Conservation (phyloP, 352 stramenopile species). For the Aphanomyces astaci region DNA sequence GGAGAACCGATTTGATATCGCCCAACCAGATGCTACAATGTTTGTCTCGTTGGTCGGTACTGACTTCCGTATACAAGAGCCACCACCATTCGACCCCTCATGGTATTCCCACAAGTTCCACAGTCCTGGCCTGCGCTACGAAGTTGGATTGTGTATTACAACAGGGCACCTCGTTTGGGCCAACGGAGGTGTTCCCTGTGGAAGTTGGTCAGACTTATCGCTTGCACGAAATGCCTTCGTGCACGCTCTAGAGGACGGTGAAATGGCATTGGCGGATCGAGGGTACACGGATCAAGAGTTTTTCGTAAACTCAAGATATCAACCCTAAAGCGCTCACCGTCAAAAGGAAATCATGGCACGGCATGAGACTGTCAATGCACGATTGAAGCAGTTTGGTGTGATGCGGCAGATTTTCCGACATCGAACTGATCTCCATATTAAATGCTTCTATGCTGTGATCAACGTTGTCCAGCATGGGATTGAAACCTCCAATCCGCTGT, state of each 20-base stretch:
- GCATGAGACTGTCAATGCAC: not conserved
- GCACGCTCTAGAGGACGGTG: not conserved
- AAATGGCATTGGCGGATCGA: not conserved
- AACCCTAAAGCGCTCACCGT: not conserved
- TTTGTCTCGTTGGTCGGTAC: not conserved
- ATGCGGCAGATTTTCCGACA: not conserved
- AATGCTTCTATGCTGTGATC: not conserved
- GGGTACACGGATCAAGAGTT: not conserved
- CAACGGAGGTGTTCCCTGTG: not conserved
- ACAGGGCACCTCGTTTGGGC: not conserved
- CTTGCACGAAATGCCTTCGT: not conserved
- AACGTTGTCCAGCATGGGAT: not conserved
- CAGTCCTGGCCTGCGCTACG: not conserved
- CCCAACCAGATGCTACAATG: not conserved
- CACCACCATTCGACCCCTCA: not conserved
- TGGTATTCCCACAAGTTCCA: not conserved
- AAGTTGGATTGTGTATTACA: not conserved
- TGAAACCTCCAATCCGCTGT: not conserved
- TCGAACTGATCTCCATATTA: not conserved
- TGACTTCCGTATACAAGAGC: not conserved
- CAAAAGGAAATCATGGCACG: not conserved
- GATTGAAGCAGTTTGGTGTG: not conserved
- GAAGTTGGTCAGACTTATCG: not conserved
- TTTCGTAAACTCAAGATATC: too few species aligned
- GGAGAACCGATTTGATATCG: not conserved